These are phyloP conservation scores for Sporothrix sp. DNA, from an alignment of 2,329 filamentous ascomycete species.

Conservation along the genomic window DNA sequence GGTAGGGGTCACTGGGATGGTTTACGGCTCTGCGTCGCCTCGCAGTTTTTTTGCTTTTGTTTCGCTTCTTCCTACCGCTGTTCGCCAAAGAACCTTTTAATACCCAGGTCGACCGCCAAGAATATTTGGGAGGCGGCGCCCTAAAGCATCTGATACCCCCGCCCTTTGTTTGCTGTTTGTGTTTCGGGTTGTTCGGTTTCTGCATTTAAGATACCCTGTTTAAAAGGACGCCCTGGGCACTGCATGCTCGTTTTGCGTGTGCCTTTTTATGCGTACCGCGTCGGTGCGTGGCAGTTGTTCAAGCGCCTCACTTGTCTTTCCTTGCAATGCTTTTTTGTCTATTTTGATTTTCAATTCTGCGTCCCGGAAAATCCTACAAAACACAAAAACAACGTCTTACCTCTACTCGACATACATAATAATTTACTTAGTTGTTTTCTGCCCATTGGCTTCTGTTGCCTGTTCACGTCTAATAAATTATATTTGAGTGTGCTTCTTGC, in stretches of 20 bases:
- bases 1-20: slow-evolving; percentile 17
- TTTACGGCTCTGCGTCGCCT: slow-evolving; percentile 12
- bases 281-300: neutral
- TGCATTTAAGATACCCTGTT: slow-evolving; percentile 37
- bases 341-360: neutral
- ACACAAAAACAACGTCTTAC: too few relatives aligned
- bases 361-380: too few relatives aligned
- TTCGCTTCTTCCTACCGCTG: neutral
- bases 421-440: too few relatives aligned
- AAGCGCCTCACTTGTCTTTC: neutral
- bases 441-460: too few relatives aligned
- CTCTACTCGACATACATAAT: too few relatives aligned
- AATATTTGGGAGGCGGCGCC: slow-evolving; percentile 13
- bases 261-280: neutral
- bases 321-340: neutral
- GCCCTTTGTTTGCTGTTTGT: slow-evolving; percentile 14
- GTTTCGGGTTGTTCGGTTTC: slow-evolving; percentile 36
- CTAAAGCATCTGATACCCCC: slow-evolving; percentile 9
- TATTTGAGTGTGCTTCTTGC: too few relatives aligned
- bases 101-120: slow-evolving; percentile 6
- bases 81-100: neutral
- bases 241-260: neutral
- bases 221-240: neutral
- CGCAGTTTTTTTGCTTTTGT: neutral
- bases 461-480: too few relatives aligned